Evolutionary conservation across 2,329 filamentous ascomycete species (phyloP), one percentile per base, ranked within the genome.

Genomic region (Fusarium caatingaense): DNA sequence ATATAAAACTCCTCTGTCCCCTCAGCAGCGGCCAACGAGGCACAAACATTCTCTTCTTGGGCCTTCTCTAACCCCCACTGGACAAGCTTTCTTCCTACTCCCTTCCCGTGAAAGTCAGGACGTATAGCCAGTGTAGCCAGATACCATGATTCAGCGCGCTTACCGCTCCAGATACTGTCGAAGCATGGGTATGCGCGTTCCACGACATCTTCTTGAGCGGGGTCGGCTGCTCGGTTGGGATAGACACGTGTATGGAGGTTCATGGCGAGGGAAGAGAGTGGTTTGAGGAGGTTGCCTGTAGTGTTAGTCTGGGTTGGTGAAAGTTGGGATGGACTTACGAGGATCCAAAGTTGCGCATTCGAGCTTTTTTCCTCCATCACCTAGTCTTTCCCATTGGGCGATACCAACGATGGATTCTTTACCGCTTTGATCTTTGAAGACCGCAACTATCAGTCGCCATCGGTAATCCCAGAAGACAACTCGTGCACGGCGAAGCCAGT

Each of bases 41-140:
- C 77, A 60, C 76, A 76, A n/a, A 83, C 66, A 1, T 73, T 74
- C 13, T 83, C 81, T 15, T 72, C 56, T 46, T 76, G 66, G 1
- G 81, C 80, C 37, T 75, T 69, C 1, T 80, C 72, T 1, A 84
- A 66, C 0, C 83, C 83, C 81, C 81, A 83, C 25, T 73, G 57
- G 13, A 83, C 81, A 10, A 85, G 76, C 25, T 68, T 68, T 8
- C 74, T 75, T 2, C 82, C 83, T 13, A 80, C 57, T 4, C 78
- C 79, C 41, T 69, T 69, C 7, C 79, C 76, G 47, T 84, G 81
- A 28, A 76, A 78, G 8, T 77, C 76, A 1, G 83, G 83, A 47
- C 80, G 77, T 3, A 82, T 76, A n/a, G 75, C 77, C 10, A 82
- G 68, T 4, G 76, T 56, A 7, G 80, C 76, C 6, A 85, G 76